Evolutionary conservation across 2,329 filamentous ascomycete genomes (phyloP), one percentile per base, ranked within the genome.

Genomic region (Botrytis aclada): DNA sequence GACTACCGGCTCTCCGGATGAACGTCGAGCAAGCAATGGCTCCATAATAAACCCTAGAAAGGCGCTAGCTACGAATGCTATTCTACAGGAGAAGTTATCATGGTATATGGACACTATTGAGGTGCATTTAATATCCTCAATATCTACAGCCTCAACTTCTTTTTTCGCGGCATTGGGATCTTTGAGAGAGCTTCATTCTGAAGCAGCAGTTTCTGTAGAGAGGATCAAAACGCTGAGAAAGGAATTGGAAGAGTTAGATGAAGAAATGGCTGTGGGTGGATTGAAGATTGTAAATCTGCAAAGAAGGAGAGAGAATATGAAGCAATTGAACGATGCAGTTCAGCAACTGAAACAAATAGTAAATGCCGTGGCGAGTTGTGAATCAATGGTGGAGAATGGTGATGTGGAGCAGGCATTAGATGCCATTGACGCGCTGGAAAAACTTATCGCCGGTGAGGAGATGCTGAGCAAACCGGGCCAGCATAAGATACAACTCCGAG

Each of bases 81-180:
- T 99, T 73, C 82, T 99, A 51, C 96, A 99, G 81, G 96, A 99
- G 82, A 99, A 99, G 82, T 85, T 99, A 20, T 98, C 96, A 0
- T 99, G 96, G 96, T 99, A 99, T 82, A 97, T 99, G 94, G 96
- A 99, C 81, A 99, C 96, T 0, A 94, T 99, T 34, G 96, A 99
- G 81, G 94, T 99, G 71, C 96, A 99, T 81, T 85, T 99, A 12
- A 98, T 99, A 78, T 94, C 93, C 45, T 97, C 95, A 0, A 99
- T 99, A 75, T 98, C 95, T 3, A 94, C 93, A 0, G 96, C 96
- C 1, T 98, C 96, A 0, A 94, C 94, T 0, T 97, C 95, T 0
- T 99, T 99, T 82, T 99, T 99, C 79, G 95, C 94, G 0, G 96
- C 96, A 0, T 85, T 99, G 0, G 95, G 96, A 0, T 97, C 95